Percentiles rank a stretch among this genome's conserved stretches.
phyloP scores from a whole-genome alignment of 2,329 filamentous ascomycete species.

The Sporothrix globosa region DNA sequence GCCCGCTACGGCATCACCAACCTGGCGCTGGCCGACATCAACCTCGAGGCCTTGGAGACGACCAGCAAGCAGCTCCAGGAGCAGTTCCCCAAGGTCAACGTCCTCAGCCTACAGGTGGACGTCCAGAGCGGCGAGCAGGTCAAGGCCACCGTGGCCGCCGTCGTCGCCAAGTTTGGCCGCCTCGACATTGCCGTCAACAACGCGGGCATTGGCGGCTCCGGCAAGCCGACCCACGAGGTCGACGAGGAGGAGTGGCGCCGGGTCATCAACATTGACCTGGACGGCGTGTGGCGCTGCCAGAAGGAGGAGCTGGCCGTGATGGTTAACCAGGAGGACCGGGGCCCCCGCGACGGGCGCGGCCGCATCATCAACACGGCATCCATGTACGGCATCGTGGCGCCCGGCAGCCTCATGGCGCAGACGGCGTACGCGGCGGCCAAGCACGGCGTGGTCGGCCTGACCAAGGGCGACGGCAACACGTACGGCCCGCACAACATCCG shows the following conservation, averaged over 20 bases:
- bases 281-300: constrained; percentile 62
- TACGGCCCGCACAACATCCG: constrained; percentile 58
- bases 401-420: constrained; percentile 44
- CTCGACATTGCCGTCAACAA: constrained; percentile 61
- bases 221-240: constrained; percentile 51
- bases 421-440: constrained; percentile 57
- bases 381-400: constrained; percentile 54
- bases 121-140: constrained; percentile 51
- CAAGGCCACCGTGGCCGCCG: constrained; percentile 48
- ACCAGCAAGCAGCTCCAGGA: constrained; percentile 44
- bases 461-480: constrained; percentile 56
- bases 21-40: constrained; percentile 54
- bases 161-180: constrained; percentile 53
- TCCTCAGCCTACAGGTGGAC: constrained; percentile 47
- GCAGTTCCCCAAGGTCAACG: constrained; percentile 46
- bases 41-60: constrained; percentile 42
- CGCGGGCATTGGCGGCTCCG: constrained; percentile 54
- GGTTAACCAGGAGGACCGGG: constrained; percentile 52
- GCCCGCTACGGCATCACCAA: constrained; percentile 52
- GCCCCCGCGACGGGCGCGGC: constrained; percentile 50
- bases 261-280: constrained; percentile 57
- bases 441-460: constrained; percentile 59
- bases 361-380: constrained; percentile 59
- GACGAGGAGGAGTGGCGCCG: constrained; percentile 53
- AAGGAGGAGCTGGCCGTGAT: constrained; percentile 56